Evolutionary conservation across 192 early-diverging fungal species (phyloP).

Genomic region (Phycomyces nitens): DNA sequence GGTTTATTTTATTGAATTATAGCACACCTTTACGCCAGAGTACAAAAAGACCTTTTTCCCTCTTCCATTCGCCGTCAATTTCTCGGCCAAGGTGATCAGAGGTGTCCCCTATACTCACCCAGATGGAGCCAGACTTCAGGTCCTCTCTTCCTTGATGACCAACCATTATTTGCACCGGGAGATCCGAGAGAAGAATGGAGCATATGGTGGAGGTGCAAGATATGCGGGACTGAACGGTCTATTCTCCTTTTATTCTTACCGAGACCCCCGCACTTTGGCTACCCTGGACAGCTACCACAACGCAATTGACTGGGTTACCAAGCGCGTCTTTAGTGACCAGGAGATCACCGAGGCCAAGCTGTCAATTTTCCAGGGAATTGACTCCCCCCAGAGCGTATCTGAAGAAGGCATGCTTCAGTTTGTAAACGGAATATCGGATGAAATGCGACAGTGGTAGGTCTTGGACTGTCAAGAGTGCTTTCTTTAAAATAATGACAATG

Average conservation of each 20-base stretch:
- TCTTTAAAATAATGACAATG: background rate
- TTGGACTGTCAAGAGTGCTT: background rate
- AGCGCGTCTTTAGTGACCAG: conserved; percentile 48
- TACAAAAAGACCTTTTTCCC: conserved; percentile 72
- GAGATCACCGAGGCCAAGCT: conserved; percentile 92
- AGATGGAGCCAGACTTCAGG: conserved; percentile 76
- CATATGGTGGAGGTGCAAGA: conserved; percentile 87
- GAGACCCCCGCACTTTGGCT: conserved; percentile 76
- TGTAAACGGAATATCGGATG: conserved; percentile 72
- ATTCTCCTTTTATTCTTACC: conserved; percentile 89
- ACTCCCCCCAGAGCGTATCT: conserved; percentile 77
- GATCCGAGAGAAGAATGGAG: conserved; percentile 94
- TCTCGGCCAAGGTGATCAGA: conserved; percentile 65
- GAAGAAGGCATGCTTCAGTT: conserved; percentile 86
- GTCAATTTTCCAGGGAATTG: conserved; percentile 80
- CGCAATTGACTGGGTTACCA: conserved; percentile 63
- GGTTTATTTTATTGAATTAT: conserved; percentile 1
- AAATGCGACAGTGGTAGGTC: conserved; percentile 74
- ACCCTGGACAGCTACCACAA: conserved; percentile 70
- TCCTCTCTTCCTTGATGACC: conserved; percentile 80
- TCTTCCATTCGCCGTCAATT: conserved; percentile 85
- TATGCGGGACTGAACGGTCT: conserved; percentile 74
- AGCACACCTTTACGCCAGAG: conserved; percentile 44
- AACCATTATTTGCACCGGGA: conserved; percentile 91
- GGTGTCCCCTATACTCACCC: conserved; percentile 83